These are phyloP conservation scores for Aspergillus wentii DNA, from an alignment of 495 filamentous ascomycete genomes.

Conservation along the genomic window DNA sequence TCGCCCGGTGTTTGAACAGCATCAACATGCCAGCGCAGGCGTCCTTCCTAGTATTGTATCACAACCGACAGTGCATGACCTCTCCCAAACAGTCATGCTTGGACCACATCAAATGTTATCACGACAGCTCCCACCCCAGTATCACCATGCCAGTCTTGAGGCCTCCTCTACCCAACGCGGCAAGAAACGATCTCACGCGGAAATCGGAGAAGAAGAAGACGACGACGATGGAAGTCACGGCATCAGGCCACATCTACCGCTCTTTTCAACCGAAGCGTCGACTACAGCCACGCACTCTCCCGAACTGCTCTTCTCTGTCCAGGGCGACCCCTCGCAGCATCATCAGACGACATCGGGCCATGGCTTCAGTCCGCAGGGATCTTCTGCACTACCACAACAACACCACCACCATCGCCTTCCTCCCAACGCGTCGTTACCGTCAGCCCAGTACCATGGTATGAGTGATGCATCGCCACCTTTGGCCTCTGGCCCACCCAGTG, in stretches of 20 bases:
- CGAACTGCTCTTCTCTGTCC: constrained; percentile 28
- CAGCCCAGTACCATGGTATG: constrained; percentile 18
- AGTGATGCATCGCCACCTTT: constrained; percentile 21
- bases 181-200: constrained; percentile 29
- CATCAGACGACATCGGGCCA: constrained; percentile 20
- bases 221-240: constrained; percentile 18
- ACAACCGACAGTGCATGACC: constrained; percentile 22
- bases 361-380: constrained; percentile 19
- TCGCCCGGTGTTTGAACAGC: constrained; percentile 25
- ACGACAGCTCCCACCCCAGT: constrained; percentile 28
- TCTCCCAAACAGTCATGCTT: constrained; percentile 22
- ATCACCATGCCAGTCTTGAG: constrained; percentile 23
- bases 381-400: constrained; percentile 35
- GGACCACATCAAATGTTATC: constrained; percentile 28
- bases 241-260: constrained; percentile 21
- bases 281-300: constrained; percentile 21
- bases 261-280: constrained; percentile 23
- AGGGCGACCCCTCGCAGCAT: constrained; percentile 21
- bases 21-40: constrained; percentile 25
- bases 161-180: constrained; percentile 22
- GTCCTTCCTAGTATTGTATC: constrained; percentile 22
- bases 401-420: constrained; percentile 75
- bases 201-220: constrained; percentile 17
- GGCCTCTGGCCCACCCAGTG: constrained; percentile 51
- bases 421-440: constrained; percentile 48